Evolutionary conservation across 192 early-diverging fungal genomes (phyloP).

Genomic region (Lunasporangiospora selenospora): DNA sequence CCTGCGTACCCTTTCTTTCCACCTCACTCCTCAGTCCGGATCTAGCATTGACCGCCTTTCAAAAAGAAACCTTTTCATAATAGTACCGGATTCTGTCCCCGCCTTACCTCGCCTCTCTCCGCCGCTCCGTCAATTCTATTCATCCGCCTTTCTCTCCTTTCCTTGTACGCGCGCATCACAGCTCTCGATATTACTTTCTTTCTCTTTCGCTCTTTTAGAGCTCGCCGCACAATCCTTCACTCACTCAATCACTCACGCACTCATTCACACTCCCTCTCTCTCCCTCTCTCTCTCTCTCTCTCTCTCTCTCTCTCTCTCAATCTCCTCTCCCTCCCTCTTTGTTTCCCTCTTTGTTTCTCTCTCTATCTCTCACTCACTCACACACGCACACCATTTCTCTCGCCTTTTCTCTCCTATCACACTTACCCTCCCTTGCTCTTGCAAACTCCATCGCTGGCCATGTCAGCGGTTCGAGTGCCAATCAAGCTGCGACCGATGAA

Average conservation of each 20-base stretch:
- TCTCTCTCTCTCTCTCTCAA: not conserved
- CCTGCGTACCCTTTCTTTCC: too few species aligned
- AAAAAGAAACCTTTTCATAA: too few species aligned
- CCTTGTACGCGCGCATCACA: too few species aligned
- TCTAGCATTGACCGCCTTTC: too few species aligned
- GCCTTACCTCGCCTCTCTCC: too few species aligned
- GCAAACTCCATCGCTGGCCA: not conserved
- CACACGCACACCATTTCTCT: not conserved
- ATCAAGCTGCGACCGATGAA: slow-evolving; percentile 26
- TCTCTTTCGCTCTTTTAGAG: not conserved
- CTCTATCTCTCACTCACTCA: too few species aligned
- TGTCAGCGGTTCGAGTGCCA: slow-evolving; percentile 17
- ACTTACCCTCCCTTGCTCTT: not conserved
- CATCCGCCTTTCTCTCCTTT: not conserved
- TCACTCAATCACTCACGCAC: not conserved
- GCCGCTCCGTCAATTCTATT: too few species aligned
- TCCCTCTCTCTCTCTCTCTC: not conserved
- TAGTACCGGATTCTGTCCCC: too few species aligned
- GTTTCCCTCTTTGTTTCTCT: not conserved
- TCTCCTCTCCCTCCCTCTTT: not conserved
- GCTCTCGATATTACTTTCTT: too few species aligned
- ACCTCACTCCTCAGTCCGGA: too few species aligned
- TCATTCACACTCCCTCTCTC: not conserved
- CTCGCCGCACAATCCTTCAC: not conserved
- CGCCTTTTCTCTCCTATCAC: not conserved